These are phyloP conservation scores for Cryptosporidium meleagridis DNA, from an alignment of 169 alveolate genomes.

Conservation along the genomic window DNA sequence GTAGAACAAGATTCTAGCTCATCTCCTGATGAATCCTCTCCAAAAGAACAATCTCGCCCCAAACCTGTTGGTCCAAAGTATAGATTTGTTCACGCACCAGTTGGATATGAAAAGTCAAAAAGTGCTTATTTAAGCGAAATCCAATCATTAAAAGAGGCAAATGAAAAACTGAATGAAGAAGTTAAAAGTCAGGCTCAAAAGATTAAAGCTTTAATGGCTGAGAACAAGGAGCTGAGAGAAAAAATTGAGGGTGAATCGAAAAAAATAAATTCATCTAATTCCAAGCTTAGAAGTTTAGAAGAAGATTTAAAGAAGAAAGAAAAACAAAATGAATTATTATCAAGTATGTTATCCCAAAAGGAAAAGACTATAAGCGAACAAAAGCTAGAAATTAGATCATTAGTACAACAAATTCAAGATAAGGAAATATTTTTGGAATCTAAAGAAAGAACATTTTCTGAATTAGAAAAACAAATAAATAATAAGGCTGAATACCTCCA, in stretches of 20 bases:
- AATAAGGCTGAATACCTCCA: neutral
- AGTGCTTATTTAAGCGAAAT: neutral
- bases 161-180: constrained; percentile 3
- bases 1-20: constrained; percentile 42
- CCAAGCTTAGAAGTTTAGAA: neutral
- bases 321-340: neutral
- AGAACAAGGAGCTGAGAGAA: neutral
- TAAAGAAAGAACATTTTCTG: neutral
- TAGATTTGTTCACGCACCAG: constrained; percentile 67
- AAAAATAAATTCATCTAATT: neutral
- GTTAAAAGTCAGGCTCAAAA: neutral
- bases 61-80: neutral
- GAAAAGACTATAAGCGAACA: neutral
- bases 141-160: neutral
- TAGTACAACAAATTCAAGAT: neutral
- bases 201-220: neutral
- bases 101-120: constrained; percentile 11
- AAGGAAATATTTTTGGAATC: neutral
- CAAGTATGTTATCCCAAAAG: neutral
- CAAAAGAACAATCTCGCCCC: neutral
- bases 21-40: constrained; percentile 5
- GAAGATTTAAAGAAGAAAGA: constrained; percentile 20
- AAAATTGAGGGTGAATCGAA: neutral
- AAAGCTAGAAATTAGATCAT: neutral
- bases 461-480: neutral